phyloP scores from a whole-genome alignment of 306 rosid genomes.

The Quercus ilex region DNA sequence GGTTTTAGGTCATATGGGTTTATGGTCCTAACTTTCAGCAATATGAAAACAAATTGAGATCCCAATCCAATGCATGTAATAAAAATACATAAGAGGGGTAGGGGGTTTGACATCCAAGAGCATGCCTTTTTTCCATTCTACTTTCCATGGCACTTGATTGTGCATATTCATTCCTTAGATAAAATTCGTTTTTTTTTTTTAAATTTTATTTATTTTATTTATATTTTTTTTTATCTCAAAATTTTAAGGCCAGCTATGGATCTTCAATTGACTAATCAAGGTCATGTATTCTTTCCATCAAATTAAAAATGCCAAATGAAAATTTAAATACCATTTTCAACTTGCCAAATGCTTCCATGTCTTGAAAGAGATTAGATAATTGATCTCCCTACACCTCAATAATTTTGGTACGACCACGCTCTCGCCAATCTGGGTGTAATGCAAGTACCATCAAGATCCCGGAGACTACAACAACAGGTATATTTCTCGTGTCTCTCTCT shows the following conservation, averaged over 20 bases:
- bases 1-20: neutral
- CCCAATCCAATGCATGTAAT: no score
- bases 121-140: neutral
- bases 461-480: slow-evolving; percentile 2
- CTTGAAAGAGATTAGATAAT: slow-evolving; percentile 6
- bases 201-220: no score
- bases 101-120: neutral
- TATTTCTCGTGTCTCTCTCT: no score
- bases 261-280: no score
- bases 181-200: no score
- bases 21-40: neutral
- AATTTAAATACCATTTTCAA: slow-evolving; percentile 20
- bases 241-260: no score
- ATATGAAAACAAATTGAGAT: neutral
- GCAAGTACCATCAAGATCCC: slow-evolving; percentile 30
- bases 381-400: neutral
- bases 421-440: slow-evolving; percentile 26
- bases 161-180: neutral
- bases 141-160: neutral
- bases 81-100: no score
- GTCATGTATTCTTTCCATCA: no score
- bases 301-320: no score
- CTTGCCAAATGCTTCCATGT: slow-evolving; percentile 6
- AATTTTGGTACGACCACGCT: slow-evolving; percentile 21
- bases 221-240: no score